A percentile compares a stretch with the other conserved stretches of the same genome.
Evolutionary conservation across 2,329 filamentous ascomycete species (phyloP).

Genomic region (Diaporthe humulicola): DNA sequence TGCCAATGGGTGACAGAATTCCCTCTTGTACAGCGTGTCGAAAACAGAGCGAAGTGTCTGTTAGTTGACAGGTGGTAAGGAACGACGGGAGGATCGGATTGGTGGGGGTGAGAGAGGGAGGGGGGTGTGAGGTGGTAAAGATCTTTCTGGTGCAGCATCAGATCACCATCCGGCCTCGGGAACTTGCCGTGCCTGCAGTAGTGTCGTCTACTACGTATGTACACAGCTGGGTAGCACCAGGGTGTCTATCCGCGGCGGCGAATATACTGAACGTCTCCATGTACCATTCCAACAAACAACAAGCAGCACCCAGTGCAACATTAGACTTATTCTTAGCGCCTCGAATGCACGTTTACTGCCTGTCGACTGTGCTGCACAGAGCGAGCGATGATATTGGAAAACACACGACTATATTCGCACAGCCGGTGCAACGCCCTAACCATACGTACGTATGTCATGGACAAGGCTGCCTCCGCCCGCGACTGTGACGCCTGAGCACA

Average conservation of each 20-base stretch:
- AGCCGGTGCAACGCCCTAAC: not conserved
- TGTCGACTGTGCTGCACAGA: not conserved
- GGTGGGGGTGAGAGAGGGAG: not conserved
- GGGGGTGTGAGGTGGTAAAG: constrained; percentile 12
- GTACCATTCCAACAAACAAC: not conserved
- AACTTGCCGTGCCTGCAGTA: constrained; percentile 31
- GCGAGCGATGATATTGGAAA: not conserved
- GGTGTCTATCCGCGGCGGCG: constrained; percentile 8
- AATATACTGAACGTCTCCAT: not conserved
- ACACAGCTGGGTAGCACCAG: not conserved
- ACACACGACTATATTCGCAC: not conserved
- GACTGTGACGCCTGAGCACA: constrained; percentile 10
- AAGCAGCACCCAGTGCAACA: constrained; percentile 6
- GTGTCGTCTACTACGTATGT: too few relatives aligned
- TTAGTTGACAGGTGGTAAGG: not conserved
- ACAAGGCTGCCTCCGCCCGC: constrained; percentile 17
- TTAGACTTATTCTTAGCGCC: constrained; percentile 1
- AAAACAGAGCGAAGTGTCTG: not conserved
- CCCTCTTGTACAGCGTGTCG: not conserved
- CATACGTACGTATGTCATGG: not conserved
- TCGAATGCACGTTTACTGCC: not conserved
- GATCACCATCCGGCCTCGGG: constrained; percentile 21
- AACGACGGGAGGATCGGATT: not conserved
- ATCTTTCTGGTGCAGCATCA: constrained; percentile 23
- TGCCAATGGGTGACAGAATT: not conserved